Evolutionary conservation across 139 green algal species (phyloP).

Genomic region (Raphidocelis subcapitata): DNA sequence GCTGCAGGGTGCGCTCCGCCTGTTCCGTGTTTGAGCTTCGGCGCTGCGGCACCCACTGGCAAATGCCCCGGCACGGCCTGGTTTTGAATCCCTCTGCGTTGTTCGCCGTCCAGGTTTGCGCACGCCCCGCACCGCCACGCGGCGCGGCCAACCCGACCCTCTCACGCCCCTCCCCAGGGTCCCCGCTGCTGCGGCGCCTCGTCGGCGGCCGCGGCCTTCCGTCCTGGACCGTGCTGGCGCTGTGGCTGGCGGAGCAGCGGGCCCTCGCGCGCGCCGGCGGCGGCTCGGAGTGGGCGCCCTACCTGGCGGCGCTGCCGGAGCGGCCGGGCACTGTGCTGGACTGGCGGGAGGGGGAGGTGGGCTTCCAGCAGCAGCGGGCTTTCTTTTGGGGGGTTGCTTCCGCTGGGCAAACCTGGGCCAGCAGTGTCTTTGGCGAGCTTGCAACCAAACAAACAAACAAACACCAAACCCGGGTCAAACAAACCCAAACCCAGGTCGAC

Average conservation of each 20-base stretch:
- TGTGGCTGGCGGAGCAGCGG: constrained; percentile 55
- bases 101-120: neutral
- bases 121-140: neutral
- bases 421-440: neutral
- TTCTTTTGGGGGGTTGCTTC: neutral
- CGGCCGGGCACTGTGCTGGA: constrained; percentile 57
- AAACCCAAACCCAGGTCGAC: constrained; percentile 24
- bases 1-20: constrained; percentile 13
- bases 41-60: neutral
- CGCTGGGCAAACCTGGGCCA: neutral
- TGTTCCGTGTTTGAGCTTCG: constrained; percentile 13
- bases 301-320: constrained; percentile 44
- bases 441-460: neutral
- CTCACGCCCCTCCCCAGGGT: constrained; percentile 24
- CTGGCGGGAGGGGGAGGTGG: constrained; percentile 59
- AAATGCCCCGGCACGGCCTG: neutral
- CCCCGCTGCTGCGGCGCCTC: neutral
- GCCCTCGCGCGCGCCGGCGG: neutral
- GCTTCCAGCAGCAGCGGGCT: neutral
- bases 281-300: constrained; percentile 34
- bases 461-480: neutral
- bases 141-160: too few relatives aligned
- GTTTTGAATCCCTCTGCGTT: neutral
- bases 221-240: constrained; percentile 65
- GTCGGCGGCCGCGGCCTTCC: constrained; percentile 27